These are phyloP conservation scores for Neurospora cerealis DNA, from an alignment of 495 filamentous ascomycete species.

Conservation along the genomic window DNA sequence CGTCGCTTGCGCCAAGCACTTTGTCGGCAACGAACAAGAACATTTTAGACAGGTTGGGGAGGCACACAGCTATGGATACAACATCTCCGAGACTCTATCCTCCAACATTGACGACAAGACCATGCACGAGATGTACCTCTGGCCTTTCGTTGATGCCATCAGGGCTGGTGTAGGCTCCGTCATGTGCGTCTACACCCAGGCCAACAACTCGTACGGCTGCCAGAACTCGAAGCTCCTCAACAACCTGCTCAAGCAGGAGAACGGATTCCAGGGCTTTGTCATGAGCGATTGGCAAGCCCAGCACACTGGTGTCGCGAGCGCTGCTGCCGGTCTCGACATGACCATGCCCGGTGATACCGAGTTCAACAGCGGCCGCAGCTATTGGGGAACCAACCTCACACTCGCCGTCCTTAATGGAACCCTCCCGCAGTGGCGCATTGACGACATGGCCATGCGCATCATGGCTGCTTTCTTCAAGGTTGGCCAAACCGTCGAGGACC, in stretches of 20 bases:
- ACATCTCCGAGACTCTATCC: constrained; percentile 56
- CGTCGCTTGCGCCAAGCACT: constrained; percentile 78
- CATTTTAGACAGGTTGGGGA: constrained; percentile 75
- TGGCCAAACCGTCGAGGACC: constrained; percentile 47
- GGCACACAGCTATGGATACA: constrained; percentile 49
- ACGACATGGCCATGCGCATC: constrained; percentile 89
- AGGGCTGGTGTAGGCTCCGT: constrained; percentile 62
- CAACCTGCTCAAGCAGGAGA: constrained; percentile 77
- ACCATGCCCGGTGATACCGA: constrained; percentile 82
- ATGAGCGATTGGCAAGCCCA: constrained; percentile 89
- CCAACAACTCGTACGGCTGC: constrained; percentile 81
- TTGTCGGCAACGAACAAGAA: constrained; percentile 64
- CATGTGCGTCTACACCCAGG: constrained; percentile 93
- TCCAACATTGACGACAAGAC: constrained; percentile 89
- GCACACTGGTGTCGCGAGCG: constrained; percentile 67
- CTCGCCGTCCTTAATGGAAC: constrained; percentile 83
- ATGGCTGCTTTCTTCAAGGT: constrained; percentile 93
- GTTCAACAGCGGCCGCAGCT: constrained; percentile 64
- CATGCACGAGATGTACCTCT: constrained; percentile 91
- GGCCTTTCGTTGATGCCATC: constrained; percentile 42
- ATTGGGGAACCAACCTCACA: constrained; percentile 79
- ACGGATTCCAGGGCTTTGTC: constrained; percentile 91
- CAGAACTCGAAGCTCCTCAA: constrained; percentile 76
- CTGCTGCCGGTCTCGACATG: constrained; percentile 87
- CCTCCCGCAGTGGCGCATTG: constrained; percentile 79